Conservation (phyloP, 306 rosid genomes). For the Clitoria ternatea region DNA sequence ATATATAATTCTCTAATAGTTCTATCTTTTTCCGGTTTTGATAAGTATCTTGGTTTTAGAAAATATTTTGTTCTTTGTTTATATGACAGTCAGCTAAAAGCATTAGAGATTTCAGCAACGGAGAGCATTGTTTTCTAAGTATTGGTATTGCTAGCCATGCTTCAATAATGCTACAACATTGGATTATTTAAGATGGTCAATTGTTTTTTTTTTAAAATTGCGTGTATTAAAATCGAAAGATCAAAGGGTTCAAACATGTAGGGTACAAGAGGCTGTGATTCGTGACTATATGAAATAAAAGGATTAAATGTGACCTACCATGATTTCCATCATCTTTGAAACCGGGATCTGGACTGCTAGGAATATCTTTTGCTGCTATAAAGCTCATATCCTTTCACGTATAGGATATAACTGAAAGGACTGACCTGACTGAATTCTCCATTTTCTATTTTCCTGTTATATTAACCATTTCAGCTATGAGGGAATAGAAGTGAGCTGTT, state of each 20-base stretch:
- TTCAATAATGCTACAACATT: background rate
- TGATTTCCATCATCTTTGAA: background rate
- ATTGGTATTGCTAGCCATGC: background rate
- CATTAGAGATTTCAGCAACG: background rate
- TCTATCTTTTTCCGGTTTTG: background rate
- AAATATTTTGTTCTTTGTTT: background rate
- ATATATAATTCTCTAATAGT: background rate
- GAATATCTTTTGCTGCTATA: background rate
- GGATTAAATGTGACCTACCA: background rate
- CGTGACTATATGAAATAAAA: background rate
- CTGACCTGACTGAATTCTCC: background rate
- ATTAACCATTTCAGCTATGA: background rate
- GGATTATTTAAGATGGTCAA: background rate
- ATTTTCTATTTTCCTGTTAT: background rate
- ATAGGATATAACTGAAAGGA: too few relatives aligned
- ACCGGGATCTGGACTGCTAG: background rate
- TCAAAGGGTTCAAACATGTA: background rate
- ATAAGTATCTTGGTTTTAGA: background rate
- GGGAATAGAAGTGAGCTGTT: background rate
- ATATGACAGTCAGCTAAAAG: background rate
- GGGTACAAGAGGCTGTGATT: background rate
- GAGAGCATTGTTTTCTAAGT: background rate
- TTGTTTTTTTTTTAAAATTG: background rate
- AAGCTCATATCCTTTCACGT: too few relatives aligned
- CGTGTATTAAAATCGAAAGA: background rate